A percentile compares a stretch with the other conserved stretches of the same genome.
Conservation (phyloP, 371 early-diverging fungal genomes). For the Mortierella sp. region DNA sequence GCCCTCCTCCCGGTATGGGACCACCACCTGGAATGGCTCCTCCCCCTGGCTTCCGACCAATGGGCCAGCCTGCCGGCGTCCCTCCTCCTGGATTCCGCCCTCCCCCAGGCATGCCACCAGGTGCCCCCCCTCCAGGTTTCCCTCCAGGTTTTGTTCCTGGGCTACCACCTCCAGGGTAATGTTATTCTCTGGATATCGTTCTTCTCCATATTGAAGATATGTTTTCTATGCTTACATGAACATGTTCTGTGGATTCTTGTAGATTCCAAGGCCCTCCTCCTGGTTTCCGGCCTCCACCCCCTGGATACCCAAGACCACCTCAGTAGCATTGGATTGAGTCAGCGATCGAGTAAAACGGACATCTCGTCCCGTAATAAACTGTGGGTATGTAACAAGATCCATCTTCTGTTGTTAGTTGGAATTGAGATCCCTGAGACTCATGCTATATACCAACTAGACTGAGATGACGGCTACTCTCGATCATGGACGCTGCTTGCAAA, state of each 20-base stretch:
- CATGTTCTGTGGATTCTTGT: not conserved
- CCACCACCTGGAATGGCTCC: constrained; percentile 72
- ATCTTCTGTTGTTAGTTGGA: not conserved
- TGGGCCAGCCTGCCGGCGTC: constrained; percentile 39
- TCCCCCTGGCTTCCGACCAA: constrained; percentile 54
- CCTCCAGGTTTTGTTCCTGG: constrained; percentile 53
- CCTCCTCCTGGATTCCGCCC: constrained; percentile 47
- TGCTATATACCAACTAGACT: too few species aligned
- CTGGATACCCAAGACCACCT: constrained; percentile 42
- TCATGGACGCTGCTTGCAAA: too few species aligned
- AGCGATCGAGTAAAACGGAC: not conserved
- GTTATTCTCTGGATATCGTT: too few species aligned
- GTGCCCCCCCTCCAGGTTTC: constrained; percentile 59
- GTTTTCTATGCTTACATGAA: not conserved
- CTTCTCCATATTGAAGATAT: too few species aligned
- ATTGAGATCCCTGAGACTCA: constrained; percentile 8
- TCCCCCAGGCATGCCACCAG: constrained; percentile 33
- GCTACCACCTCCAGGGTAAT: constrained; percentile 50
- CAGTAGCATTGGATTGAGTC: constrained; percentile 5
- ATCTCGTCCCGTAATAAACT: constrained; percentile 12
- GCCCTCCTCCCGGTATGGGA: constrained; percentile 44
- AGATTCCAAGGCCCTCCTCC: constrained; percentile 60
- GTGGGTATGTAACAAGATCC: not conserved
- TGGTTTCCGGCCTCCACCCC: constrained; percentile 67
- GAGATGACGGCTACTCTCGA: too few species aligned